Evolutionary conservation across 2,329 filamentous ascomycete genomes (phyloP).

Genomic region (Elsinoe perseae): DNA sequence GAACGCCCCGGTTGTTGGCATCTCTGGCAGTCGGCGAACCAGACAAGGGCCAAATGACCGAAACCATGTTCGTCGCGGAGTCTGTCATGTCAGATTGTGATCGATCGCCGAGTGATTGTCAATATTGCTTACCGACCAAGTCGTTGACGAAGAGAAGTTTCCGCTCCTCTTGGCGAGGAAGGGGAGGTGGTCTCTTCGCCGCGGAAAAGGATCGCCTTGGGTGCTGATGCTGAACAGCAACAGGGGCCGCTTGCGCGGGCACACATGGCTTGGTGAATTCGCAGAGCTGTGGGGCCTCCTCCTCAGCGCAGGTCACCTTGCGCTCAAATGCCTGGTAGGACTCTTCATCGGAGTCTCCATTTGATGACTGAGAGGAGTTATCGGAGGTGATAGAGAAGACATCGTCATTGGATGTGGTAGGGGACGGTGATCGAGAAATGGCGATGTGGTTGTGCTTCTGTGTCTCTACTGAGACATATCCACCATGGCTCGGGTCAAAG

Average conservation of each 20-base stretch:
- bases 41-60: constrained; percentile 92
- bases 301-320: constrained; percentile 12
- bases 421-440: constrained; percentile 7
- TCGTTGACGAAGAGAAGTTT: constrained; percentile 94
- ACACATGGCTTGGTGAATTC: constrained; percentile 22
- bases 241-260: constrained; percentile 41
- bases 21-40: constrained; percentile 70
- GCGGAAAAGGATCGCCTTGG: constrained; percentile 50
- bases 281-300: not conserved
- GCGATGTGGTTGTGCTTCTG: constrained; percentile 11
- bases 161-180: constrained; percentile 81
- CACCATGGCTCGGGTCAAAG: constrained; percentile 16
- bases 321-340: constrained; percentile 11
- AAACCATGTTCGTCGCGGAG: constrained; percentile 93
- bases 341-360: constrained; percentile 15
- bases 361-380: constrained; percentile 12
- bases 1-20: constrained; percentile 59
- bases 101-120: constrained; percentile 30
- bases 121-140: constrained; percentile 76
- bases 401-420: constrained; percentile 1
- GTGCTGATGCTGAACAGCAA: constrained; percentile 53
- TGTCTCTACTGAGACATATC: constrained; percentile 6
- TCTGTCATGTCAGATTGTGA: constrained; percentile 48
- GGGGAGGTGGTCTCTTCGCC: constrained; percentile 59
- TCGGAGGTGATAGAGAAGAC: constrained; percentile 14